These are phyloP conservation scores for Apophysomyces elegans DNA, from an alignment of 371 early-diverging fungal genomes.

Conservation along the genomic window DNA sequence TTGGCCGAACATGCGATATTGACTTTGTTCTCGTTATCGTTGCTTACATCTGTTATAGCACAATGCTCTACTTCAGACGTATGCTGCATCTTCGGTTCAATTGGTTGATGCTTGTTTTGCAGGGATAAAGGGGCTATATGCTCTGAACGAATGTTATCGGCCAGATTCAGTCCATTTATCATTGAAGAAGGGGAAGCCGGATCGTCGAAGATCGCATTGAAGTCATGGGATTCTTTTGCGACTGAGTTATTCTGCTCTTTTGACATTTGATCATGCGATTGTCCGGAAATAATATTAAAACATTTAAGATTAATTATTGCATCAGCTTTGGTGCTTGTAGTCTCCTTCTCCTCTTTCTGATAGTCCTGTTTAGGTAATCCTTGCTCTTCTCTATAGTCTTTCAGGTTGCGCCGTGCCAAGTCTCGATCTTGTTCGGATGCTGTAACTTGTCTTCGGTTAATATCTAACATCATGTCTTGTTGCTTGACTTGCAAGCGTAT, in stretches of 20 bases:
- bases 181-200: neutral
- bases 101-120: neutral
- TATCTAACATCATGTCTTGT: slow-evolving; percentile 43
- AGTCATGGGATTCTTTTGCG: neutral
- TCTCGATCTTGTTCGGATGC: slow-evolving; percentile 43
- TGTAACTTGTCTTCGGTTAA: slow-evolving; percentile 38
- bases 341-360: slow-evolving; percentile 2
- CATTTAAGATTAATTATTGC: neutral
- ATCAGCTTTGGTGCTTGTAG: neutral
- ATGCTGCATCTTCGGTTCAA: neutral
- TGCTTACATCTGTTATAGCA: neutral
- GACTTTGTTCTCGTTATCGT: slow-evolving; percentile 24
- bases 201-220: slow-evolving; percentile 3
- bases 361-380: slow-evolving; percentile 17
- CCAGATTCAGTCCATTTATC: neutral
- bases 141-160: neutral
- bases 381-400: slow-evolving; percentile 30
- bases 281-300: neutral
- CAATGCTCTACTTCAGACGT: neutral
- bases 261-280: neutral
- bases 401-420: slow-evolving; percentile 28
- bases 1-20: slow-evolving; percentile 41
- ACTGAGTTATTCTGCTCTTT: neutral
- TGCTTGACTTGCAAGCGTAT: slow-evolving; percentile 34
- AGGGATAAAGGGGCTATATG: neutral